These are phyloP conservation scores for Meyerozyma guilliermondii DNA, from an alignment of 1,139 yeast species.

Conservation along the genomic window DNA sequence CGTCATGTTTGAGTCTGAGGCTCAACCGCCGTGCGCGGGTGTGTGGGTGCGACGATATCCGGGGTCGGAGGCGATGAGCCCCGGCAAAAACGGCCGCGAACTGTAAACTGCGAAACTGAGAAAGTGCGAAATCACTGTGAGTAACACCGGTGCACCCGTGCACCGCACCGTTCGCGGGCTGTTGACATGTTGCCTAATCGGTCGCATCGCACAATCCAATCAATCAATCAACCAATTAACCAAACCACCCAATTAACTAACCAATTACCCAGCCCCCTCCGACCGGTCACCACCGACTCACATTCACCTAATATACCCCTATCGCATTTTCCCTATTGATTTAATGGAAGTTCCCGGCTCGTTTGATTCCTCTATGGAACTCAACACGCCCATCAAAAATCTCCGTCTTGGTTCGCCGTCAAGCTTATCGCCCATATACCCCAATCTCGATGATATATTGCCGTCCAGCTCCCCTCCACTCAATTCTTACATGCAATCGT, in stretches of 20 bases:
- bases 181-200: background rate
- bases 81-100: background rate
- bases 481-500: conserved; percentile 1
- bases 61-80: background rate
- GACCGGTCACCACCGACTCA: too few relatives aligned
- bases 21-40: background rate
- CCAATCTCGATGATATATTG: conserved; percentile 11
- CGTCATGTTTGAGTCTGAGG: background rate
- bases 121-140: too few relatives aligned
- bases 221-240: background rate
- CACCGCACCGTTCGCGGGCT: too few relatives aligned
- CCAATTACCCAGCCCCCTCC: too few relatives aligned
- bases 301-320: too few relatives aligned
- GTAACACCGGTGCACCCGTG: background rate
- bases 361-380: conserved; percentile 5
- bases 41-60: background rate
- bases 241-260: background rate
- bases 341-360: conserved; percentile 1
- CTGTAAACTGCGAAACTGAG: too few relatives aligned
- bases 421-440: conserved; percentile 14
- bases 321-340: too few relatives aligned
- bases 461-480: conserved; percentile 3
- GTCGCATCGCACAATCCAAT: background rate
- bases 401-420: conserved; percentile 33
- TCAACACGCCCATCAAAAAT: conserved; percentile 39